Evolutionary conservation across 352 stramenopile species (phyloP), one percentile per base, ranked within the genome.

Genomic region (Phytopythium mirpurense): DNA sequence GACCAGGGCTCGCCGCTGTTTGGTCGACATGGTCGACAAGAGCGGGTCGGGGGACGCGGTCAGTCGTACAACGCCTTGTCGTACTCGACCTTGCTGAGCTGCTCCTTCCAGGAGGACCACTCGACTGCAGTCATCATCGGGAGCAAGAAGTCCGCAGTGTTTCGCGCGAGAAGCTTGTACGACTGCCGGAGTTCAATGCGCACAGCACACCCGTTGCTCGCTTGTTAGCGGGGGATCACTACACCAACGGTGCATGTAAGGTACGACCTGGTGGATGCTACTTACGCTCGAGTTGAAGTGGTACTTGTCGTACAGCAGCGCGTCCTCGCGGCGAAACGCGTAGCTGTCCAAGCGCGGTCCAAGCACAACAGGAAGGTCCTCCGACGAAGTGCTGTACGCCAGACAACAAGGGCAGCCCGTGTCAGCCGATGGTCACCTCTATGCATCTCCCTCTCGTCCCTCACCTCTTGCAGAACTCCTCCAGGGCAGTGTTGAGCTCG

Each of bases 21-120:
- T n/a, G n/a, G n/a, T n/a, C n/a, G n/a, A n/a, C n/a, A n/a, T n/a
- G n/a, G n/a, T n/a, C n/a, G n/a, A n/a, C n/a, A n/a, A n/a, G 29
- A 32, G 29, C 29, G 29, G 9, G 29, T 5, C 5, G 29, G 29
- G 29, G 29, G 8, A 10, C 18, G 37, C 37, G 23, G 24, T 69
- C 69, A 93, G 32, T 91, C 77, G 69, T 89, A 93, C 55, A 93
- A 62, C 26, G 76, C 60, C 60, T 88, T 86, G 65, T 91, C 78
- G 65, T 89, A 88, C 37, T 70, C 73, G 59, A 91, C 75, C 11
- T 78, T 66, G 54, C 74, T 68, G 16, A 90, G 72, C 56, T 94
- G 65, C 24, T 85, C 72, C 64, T 94, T 94, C 81, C 83, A 92
- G 48, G 79, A 92, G 44, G 68, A 70, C 81, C 83, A 94, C 63